phyloP scores from a whole-genome alignment of 2,329 filamentous ascomycete species.

The Taxawa tesnikishii region DNA sequence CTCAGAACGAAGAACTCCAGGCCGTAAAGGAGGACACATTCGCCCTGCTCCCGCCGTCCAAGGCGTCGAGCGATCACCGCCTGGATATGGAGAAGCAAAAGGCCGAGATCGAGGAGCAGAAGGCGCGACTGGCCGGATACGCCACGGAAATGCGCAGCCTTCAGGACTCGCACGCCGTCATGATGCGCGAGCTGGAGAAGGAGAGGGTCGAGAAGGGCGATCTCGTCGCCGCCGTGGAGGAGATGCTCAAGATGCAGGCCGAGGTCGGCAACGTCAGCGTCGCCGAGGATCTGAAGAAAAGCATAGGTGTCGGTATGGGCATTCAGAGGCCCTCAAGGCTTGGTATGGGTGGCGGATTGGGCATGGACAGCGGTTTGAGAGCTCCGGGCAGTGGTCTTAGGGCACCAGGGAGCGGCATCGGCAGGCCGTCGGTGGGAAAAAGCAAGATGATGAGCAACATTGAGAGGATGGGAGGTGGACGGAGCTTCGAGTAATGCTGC shows the following conservation, averaged over 20 bases:
- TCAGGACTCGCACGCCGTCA: conserved; percentile 56
- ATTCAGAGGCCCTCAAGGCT: conserved; percentile 36
- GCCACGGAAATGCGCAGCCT: conserved; percentile 56
- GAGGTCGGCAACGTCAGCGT: conserved; percentile 27
- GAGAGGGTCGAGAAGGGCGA: conserved; percentile 78
- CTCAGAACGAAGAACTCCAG: conserved; percentile 65
- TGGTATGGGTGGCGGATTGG: neutral
- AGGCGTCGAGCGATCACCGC: conserved; percentile 9
- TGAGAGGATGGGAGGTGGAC: conserved; percentile 81
- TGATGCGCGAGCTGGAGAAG: conserved; percentile 54
- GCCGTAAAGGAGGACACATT: conserved; percentile 53
- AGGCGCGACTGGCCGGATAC: conserved; percentile 63
- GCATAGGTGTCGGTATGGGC: too few species aligned
- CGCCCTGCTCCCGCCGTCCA: conserved; percentile 28
- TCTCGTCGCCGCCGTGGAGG: conserved; percentile 67
- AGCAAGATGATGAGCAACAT: conserved; percentile 76
- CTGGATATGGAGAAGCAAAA: conserved; percentile 13
- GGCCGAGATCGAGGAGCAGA: conserved; percentile 47
- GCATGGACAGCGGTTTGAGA: conserved; percentile 35
- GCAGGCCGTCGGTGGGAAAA: conserved; percentile 29
- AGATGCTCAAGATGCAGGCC: conserved; percentile 61
- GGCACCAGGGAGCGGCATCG: conserved; percentile 35
- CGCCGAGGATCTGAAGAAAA: conserved; percentile 41
- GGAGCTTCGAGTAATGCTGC: too few species aligned
- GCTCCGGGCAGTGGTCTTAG: conserved; percentile 37